phyloP scores from a whole-genome alignment of 495 filamentous ascomycete species.

The Aspergillus affinis region DNA sequence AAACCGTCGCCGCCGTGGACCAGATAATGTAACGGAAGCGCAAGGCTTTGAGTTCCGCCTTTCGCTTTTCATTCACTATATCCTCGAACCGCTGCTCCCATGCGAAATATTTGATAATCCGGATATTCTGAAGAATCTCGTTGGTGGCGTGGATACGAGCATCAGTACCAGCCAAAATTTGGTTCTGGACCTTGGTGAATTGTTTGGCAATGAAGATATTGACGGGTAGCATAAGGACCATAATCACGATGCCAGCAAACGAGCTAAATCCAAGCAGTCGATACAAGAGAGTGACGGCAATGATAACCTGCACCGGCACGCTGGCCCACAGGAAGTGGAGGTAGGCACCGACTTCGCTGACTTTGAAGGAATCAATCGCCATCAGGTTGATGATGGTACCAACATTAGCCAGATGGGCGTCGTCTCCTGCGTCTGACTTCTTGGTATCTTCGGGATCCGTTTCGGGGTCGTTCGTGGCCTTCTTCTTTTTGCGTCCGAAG shows the following conservation, averaged over 20 bases:
- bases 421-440: constrained; percentile 38
- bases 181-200: constrained; percentile 82
- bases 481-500: constrained; percentile 63
- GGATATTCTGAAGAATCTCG: constrained; percentile 94
- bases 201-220: constrained; percentile 83
- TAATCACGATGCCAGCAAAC: constrained; percentile 89
- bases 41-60: constrained; percentile 72
- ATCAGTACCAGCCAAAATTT: constrained; percentile 92
- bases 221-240: constrained; percentile 83
- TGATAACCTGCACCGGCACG: constrained; percentile 77
- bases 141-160: constrained; percentile 96
- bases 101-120: constrained; percentile 99
- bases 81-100: constrained; percentile 93
- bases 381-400: constrained; percentile 99
- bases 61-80: constrained; percentile 84
- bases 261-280: constrained; percentile 88
- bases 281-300: constrained; percentile 78
- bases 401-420: constrained; percentile 77
- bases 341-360: constrained; percentile 89
- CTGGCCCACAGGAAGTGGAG: constrained; percentile 86
- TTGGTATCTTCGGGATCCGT: constrained; percentile 35
- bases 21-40: constrained; percentile 85
- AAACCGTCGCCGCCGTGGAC: constrained; percentile 87
- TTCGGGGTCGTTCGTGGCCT: constrained; percentile 36
- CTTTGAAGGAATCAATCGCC: constrained; percentile 99